Conservation (phyloP, 2,329 filamentous ascomycete species). For the Penicillium corylophilum region DNA sequence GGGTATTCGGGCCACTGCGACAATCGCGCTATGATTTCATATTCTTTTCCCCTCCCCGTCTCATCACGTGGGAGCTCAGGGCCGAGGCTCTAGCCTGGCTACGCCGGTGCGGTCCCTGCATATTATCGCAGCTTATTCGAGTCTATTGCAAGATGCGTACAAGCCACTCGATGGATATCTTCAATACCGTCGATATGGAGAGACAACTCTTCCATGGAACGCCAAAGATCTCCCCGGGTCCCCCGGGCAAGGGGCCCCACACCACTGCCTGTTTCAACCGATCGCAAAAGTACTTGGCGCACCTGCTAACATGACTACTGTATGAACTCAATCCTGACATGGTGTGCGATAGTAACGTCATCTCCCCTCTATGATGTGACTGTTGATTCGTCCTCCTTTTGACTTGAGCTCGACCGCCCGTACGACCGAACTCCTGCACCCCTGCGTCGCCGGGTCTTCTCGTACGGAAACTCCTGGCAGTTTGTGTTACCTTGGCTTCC, state of each 20-base stretch:
- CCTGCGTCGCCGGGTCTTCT: neutral
- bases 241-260: neutral
- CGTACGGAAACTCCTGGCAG: neutral
- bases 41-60: neutral
- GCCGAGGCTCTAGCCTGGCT: neutral
- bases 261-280: neutral
- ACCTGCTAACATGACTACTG: neutral
- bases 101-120: neutral
- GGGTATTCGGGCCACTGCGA: neutral
- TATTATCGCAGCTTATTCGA: neutral
- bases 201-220: neutral
- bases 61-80: neutral
- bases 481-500: neutral
- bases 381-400: neutral
- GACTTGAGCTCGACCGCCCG: neutral
- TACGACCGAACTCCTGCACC: neutral
- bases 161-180: neutral
- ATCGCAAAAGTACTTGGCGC: neutral
- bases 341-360: neutral
- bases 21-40: neutral
- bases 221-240: neutral
- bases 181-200: neutral
- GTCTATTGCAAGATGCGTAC: neutral
- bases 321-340: neutral
- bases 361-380: neutral